Evolutionary conservation across 257 asterid genomes (phyloP).

Genomic region (Salvia miltiorrhiza): DNA sequence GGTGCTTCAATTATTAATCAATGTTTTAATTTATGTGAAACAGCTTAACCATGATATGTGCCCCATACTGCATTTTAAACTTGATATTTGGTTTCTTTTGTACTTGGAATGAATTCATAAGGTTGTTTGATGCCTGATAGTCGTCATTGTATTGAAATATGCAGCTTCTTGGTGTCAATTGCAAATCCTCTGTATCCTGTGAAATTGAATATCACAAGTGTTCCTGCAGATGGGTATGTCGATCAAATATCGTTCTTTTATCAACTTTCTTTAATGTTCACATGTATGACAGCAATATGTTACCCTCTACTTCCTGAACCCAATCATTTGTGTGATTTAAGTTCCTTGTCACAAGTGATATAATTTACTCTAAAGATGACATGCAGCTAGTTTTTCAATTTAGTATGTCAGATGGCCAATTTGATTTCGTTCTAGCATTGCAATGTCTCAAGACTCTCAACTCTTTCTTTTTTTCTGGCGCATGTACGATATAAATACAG

Average conservation of each 20-base stretch:
- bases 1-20: background rate
- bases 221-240: slow-evolving; percentile 85
- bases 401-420: slow-evolving; percentile 1
- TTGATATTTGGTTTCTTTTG: background rate
- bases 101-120: background rate
- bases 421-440: background rate
- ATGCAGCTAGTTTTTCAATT: background rate
- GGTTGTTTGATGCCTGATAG: slow-evolving; percentile 7
- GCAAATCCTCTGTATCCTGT: slow-evolving; percentile 70
- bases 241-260: slow-evolving; percentile 12
- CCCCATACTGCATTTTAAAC: background rate
- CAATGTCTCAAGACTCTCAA: background rate
- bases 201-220: slow-evolving; percentile 59
- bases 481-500: background rate
- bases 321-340: slow-evolving; percentile 6
- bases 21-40: slow-evolving; percentile 10
- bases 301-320: slow-evolving; percentile 8
- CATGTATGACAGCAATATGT: background rate
- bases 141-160: slow-evolving; percentile 13
- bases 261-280: slow-evolving; percentile 1
- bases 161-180: slow-evolving; percentile 81
- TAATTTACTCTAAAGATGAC: slow-evolving; percentile 1
- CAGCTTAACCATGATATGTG: slow-evolving; percentile 12
- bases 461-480: background rate
- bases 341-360: background rate